Conservation (phyloP, 1,139 yeast species). For the Komagataea norvegica region DNA sequence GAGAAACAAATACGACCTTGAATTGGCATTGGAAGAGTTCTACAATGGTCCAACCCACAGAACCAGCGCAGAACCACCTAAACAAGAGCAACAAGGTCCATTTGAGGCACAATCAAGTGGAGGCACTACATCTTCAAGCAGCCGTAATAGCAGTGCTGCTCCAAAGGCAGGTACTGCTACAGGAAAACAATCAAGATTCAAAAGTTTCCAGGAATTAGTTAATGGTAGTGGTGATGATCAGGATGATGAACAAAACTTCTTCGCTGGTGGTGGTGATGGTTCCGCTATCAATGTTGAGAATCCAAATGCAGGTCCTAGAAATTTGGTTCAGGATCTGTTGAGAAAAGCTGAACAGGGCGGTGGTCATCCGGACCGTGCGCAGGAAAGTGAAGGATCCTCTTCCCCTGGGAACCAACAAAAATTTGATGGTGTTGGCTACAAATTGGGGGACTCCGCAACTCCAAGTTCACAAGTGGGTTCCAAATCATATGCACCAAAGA, state of each 20-base stretch:
- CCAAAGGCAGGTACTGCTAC: slow-evolving; percentile 8
- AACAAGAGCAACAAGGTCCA: slow-evolving; percentile 2
- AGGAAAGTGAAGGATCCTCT: slow-evolving; percentile 34
- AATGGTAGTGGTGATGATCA: slow-evolving; percentile 38
- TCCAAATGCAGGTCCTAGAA: slow-evolving; percentile 53
- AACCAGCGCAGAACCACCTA: background rate
- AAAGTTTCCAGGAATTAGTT: slow-evolving; percentile 51
- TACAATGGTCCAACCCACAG: slow-evolving; percentile 23
- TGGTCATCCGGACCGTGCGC: slow-evolving; percentile 33
- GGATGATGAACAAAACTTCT: slow-evolving; percentile 64
- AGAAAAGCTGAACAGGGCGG: slow-evolving; percentile 52
- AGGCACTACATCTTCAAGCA: background rate
- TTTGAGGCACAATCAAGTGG: slow-evolving; percentile 4
- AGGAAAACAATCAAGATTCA: slow-evolving; percentile 33
- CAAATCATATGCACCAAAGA: slow-evolving; percentile 31
- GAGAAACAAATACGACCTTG: slow-evolving; percentile 37
- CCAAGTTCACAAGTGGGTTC: slow-evolving; percentile 36
- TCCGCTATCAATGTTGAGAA: slow-evolving; percentile 92
- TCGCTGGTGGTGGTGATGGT: slow-evolving; percentile 94
- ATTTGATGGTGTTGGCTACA: slow-evolving; percentile 71
- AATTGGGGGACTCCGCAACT: slow-evolving; percentile 63
- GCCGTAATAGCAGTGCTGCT: slow-evolving; percentile 1
- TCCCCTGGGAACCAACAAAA: slow-evolving; percentile 13
- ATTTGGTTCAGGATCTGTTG: slow-evolving; percentile 52
- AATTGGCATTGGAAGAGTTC: slow-evolving; percentile 31